Base-by-base conservation (phyloP, 768 basidiomycete species). In the Russula compacta region DNA sequence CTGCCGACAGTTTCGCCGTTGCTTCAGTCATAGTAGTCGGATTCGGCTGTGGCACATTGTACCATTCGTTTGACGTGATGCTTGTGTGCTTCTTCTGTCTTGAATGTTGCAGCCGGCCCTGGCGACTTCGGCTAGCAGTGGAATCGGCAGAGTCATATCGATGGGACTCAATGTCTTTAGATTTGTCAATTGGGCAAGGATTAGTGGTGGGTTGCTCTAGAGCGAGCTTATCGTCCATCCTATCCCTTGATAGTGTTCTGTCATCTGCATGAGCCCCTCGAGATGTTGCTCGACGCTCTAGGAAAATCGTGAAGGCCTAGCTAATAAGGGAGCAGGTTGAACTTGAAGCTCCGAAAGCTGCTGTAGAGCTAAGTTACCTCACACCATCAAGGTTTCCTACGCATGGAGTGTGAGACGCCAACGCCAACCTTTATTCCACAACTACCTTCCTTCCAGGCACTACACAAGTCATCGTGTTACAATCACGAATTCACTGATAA, bases 251-350 rank as follows among this genome's bases (percentile, higher is more conserved):
- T 44, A 60, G 69, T 9, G 69, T 67, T 4, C 79, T 78, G 42
- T 78, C 78, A 11, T 81, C 79, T 35, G 70, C 15, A 75, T 76
- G 59, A 87, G 77, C 0, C 83, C n/a, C n/a, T n/a, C 83, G 5
- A 90, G 74, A 65, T 89, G 85, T 38, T 77, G 73, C 4, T 78
- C 81, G 6, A 95, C 66, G 39, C 82, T 83, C 65, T 72, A 0
- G 94, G 93, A 1, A 92, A 87, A 51, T 87, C 84, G 24, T 94
- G 92, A 78, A 95, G 81, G 47, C 83, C 84, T 0, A 92, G 90
- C n/a, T n/a, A n/a, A n/a, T 6, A 91, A 91, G 1, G 97, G 97
- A 0, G 90, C 92, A 58, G 82, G 24, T 29, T 29, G 24, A 29
- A 29, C 80, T 4, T 80, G 81, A 47, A 89, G 70, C 64, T 82